Conservation (phyloP, 352 stramenopile genomes). For the Phytophthora fragariae region DNA sequence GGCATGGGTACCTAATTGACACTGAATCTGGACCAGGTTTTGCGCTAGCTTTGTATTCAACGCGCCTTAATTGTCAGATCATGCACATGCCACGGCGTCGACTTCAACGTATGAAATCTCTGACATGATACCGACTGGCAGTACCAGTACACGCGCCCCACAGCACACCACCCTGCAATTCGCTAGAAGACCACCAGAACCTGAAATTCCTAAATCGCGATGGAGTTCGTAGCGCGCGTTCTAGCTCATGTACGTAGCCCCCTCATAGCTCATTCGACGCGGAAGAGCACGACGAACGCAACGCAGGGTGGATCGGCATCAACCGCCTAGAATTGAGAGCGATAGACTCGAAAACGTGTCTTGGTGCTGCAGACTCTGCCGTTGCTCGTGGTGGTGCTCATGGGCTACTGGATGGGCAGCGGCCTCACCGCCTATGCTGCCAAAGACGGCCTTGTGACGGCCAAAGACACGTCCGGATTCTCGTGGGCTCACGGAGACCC, state of each 20-base stretch:
- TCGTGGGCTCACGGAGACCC: constrained; percentile 67
- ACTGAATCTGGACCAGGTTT: no score
- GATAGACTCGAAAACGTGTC: constrained; percentile 1
- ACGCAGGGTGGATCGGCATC: neutral
- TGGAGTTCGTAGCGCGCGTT: constrained; percentile 31
- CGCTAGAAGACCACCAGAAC: constrained; percentile 34
- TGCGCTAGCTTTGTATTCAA: no score
- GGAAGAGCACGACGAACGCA: neutral
- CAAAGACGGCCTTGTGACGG: constrained; percentile 48
- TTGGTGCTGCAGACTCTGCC: constrained; percentile 57
- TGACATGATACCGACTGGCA: no score
- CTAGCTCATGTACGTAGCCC: constrained; percentile 39
- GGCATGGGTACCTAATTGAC: no score
- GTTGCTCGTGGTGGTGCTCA: constrained; percentile 63
- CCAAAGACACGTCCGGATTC: constrained; percentile 67
- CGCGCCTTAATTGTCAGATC: no score
- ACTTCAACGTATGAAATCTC: no score
- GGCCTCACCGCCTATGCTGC: constrained; percentile 67
- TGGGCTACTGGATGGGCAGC: constrained; percentile 79
- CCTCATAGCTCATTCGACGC: neutral
- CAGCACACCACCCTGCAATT: constrained; percentile 19
- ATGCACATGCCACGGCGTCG: no score
- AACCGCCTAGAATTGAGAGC: constrained; percentile 13
- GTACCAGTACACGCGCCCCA: no score
- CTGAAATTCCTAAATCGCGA: constrained; percentile 4